A percentile compares a stretch with the other conserved stretches of the same genome.
Conservation (phyloP, 1,139 yeast genomes). For the Lipomyces yarrowii region DNA sequence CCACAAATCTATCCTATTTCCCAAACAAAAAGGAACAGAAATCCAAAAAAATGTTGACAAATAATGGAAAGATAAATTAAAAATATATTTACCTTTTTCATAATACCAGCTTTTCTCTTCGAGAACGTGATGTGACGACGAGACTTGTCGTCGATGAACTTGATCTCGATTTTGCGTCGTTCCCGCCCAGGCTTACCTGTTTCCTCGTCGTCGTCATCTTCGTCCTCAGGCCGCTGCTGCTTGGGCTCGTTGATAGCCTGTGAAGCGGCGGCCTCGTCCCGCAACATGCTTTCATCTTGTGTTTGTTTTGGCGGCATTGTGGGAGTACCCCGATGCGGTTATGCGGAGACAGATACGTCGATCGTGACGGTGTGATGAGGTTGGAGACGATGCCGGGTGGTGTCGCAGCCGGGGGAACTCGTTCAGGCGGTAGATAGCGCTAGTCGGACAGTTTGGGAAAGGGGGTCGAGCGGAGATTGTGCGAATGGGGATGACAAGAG, state of each 20-base stretch:
- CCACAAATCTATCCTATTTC: not conserved
- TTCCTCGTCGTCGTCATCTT: conserved; percentile 71
- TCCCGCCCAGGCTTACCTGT: conserved; percentile 69
- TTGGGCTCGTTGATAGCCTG: conserved; percentile 6
- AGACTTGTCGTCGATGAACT: conserved; percentile 94
- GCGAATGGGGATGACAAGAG: not conserved
- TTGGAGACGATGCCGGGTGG: not conserved
- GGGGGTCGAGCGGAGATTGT: conserved; percentile 3
- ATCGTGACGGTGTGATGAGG: not conserved
- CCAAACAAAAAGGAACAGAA: not conserved
- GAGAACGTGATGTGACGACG: conserved; percentile 97
- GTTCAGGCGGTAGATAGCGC: not conserved
- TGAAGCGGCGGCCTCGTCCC: conserved; percentile 9
- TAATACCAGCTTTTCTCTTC: conserved; percentile 96
- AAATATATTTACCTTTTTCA: conserved; percentile 59
- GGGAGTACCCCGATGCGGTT: not conserved
- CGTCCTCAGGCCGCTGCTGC: conserved; percentile 37
- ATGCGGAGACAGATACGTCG: not conserved
- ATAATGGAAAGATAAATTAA: not conserved
- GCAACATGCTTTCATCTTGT: conserved; percentile 8
- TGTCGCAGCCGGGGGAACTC: not conserved
- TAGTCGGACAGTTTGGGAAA: not conserved
- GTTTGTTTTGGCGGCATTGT: conserved; percentile 13
- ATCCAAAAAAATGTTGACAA: not conserved
- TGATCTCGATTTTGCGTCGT: conserved; percentile 94